Conservation (phyloP, 345 rosid genomes). For the Acer negundo region DNA sequence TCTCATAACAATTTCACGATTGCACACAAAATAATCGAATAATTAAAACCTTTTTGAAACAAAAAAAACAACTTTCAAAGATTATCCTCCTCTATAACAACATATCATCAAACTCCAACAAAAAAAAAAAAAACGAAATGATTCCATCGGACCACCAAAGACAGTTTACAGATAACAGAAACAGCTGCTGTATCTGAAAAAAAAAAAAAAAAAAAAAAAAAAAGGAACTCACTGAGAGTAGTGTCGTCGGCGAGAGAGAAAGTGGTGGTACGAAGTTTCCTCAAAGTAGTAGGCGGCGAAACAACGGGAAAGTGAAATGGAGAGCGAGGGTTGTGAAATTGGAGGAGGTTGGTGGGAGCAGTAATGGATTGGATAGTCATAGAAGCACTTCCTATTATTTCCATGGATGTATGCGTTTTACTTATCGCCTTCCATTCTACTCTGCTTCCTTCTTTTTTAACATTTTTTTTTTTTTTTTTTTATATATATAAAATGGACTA, state of each 20-base stretch:
- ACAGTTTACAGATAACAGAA: too few species aligned
- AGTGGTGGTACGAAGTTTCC: conserved; percentile 21
- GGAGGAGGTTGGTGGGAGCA: conserved; percentile 13
- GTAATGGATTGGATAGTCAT: conserved; percentile 2
- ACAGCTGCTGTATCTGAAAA: too few species aligned
- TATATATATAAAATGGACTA: neutral
- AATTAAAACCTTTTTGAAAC: neutral
- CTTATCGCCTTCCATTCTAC: neutral
- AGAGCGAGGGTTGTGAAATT: conserved; percentile 21
- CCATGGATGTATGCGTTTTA: conserved; percentile 30
- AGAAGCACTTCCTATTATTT: conserved; percentile 29
- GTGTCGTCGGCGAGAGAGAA: conserved; percentile 36
- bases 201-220: neutral
- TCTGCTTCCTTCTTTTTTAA: neutral
- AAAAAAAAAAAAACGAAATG: neutral
- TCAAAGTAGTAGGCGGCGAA: conserved; percentile 5
- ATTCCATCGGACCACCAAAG: too few species aligned
- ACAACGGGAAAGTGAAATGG: neutral
- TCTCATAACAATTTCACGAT: neutral
- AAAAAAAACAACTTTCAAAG: neutral
- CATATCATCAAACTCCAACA: neutral
- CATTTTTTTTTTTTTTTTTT: too few species aligned
- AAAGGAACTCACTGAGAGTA: conserved; percentile 32
- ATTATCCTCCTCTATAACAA: neutral
- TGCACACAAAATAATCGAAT: neutral